Conservation (phyloP, 192 early-diverging fungal species). For the Coemansia erecta region DNA sequence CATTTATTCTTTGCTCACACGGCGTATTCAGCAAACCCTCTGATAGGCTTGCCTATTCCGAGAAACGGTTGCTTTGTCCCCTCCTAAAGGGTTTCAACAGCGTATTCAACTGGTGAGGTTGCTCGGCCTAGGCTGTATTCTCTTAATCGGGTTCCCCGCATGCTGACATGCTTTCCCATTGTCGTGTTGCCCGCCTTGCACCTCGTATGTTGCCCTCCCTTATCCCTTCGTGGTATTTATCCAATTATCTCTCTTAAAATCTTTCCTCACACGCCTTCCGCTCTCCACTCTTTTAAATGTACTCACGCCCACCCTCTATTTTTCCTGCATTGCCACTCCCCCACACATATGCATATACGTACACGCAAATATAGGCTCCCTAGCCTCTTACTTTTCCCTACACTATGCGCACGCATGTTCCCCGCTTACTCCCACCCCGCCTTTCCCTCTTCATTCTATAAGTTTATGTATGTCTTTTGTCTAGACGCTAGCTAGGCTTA, state of each 20-base stretch:
- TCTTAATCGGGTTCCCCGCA: conserved; percentile 7
- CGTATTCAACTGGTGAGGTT: not conserved
- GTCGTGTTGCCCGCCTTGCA: not conserved
- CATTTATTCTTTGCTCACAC: no score
- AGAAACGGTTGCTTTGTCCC: not conserved
- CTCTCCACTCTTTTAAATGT: not conserved
- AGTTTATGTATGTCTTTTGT: no score
- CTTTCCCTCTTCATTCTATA: no score
- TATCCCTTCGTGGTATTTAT: not conserved
- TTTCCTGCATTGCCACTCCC: conserved; percentile 8
- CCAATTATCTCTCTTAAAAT: no score
- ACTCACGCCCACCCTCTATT: conserved; percentile 7
- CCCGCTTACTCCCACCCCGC: no score
- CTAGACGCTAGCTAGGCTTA: no score
- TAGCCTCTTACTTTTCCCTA: conserved; percentile 1
- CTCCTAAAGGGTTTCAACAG: not conserved
- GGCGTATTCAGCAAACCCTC: no score
- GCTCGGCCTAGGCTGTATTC: conserved; percentile 2
- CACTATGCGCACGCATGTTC: not conserved
- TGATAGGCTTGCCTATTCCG: no score
- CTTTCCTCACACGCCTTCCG: not conserved
- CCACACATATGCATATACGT: conserved; percentile 5
- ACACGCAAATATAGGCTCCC: conserved; percentile 2
- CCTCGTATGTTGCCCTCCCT: not conserved
- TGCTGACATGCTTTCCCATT: conserved; percentile 12